Base-by-base conservation (phyloP, 352 stramenopile species). In the Phytophthora vignae region DNA sequence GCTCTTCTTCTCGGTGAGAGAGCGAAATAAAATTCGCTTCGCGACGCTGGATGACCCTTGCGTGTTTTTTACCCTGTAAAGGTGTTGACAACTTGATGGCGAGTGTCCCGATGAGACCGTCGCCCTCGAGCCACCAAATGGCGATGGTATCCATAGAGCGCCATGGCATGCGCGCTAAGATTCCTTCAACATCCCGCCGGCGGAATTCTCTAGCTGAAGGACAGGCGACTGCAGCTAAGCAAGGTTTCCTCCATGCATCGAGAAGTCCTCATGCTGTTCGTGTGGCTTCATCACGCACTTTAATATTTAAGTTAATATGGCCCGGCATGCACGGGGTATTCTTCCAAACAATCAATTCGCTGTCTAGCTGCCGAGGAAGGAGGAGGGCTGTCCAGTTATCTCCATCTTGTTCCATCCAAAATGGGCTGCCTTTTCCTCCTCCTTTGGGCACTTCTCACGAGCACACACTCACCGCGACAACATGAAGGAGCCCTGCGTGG, bases 401-500 rank as follows among this genome's bases (percentile, higher is more conserved):
- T 68, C 58, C 62, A 77, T 76, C 73, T 71, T 79, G 62, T 70
- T 78, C 72, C 67, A 73, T 67, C 62, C 61, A 76, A 76, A 69
- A 75, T 76, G 67, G 44, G 62, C 27, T 19, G 27, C 44, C 49
- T 62, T 56, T 71, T 27, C 40, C 42, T 59, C 56, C 22, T 38
- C 52, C 21, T 33, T 33, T 27, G 22, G 19, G 46, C 46, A 22
- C 22, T 65, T 54, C 29, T 49, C 40, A 59, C 59, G 21, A 68
- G 21, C 50, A 66, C 33, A 67, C 38, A 77, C 58, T 71, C 64
- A 78, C 27, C 67, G 74, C 36, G 70, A 76, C 63, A 79, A 66
- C 70, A 77, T 72, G 60, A 85, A 88, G 55, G 80, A 90, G 31
- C 79, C 79, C 17, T 78, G 76, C 5, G 86, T 93, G 25, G 86